Evolutionary conservation across 305 asterid genomes (phyloP), one percentile per base, ranked within the genome.

Genomic region (Solanum hybrid): DNA sequence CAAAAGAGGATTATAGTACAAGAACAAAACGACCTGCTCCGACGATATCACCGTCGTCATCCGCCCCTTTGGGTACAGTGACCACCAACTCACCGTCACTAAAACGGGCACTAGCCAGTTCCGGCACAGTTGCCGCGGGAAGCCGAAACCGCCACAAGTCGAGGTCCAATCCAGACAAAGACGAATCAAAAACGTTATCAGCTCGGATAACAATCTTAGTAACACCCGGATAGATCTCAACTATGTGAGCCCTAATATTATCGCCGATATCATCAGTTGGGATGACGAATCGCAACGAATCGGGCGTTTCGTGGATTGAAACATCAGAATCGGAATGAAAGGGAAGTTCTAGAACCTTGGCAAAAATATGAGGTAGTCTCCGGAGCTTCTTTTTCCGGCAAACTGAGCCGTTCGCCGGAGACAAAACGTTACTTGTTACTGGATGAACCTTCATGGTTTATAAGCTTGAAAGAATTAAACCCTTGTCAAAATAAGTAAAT

Each of bases 61-160:
- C 93, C 75, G 83, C 92, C 20, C 93, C 97, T 91, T 96, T 97
- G 3, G 98, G 99, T 79, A 97, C 98, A 85, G 95, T 95, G 61
- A 97, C 95, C 72, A 96, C 94, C 92, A 97, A 93, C 84, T 97
- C 99, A 4, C 98, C 98, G 89, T 91, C 96, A 12, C 89, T 91
- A 87, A 94, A 94, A 6, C 90, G 93, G 36, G 98, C 98, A 2
- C 93, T 91, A 24, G 95, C 99, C 88, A 95, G 89, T 92, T 94
- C 98, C 79, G 98, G 97, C n/a, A 90, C 90, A 4, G 96, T 95
- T 34, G 93, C 91, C 1, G 90, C 93, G 13, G 99, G 98, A 31
- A 96, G 94, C 86, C 99, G 94, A 79, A 95, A 97, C 92, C 99
- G 95, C 99, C 99, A 97, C 91, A 95, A 70, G 90, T 95, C 97